These are phyloP conservation scores for Gastrolobium villosum DNA, from an alignment of 306 rosid genomes.

Conservation along the genomic window DNA sequence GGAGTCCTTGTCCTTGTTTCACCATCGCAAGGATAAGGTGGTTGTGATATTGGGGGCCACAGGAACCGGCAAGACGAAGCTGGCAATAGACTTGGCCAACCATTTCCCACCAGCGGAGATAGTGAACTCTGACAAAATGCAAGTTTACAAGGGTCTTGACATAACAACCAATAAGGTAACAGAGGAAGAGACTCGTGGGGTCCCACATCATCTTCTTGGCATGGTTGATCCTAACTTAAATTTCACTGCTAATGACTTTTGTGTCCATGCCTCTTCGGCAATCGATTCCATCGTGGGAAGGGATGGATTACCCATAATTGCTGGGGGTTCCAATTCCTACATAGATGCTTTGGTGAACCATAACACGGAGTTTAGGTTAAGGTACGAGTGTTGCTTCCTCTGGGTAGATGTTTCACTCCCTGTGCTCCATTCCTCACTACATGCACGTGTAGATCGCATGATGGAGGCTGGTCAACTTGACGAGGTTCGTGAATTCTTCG, in stretches of 20 bases:
- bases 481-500: slow-evolving; percentile 50
- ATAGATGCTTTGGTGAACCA: slow-evolving; percentile 51
- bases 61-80: slow-evolving; percentile 82
- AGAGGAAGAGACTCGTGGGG: slow-evolving; percentile 65
- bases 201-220: slow-evolving; percentile 81
- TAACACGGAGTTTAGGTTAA: slow-evolving; percentile 38
- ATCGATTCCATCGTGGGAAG: slow-evolving; percentile 51
- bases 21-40: slow-evolving; percentile 63
- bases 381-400: slow-evolving; percentile 58
- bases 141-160: slow-evolving; percentile 79
- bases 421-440: slow-evolving; percentile 48
- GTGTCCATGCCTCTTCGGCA: slow-evolving; percentile 48
- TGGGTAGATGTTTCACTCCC: slow-evolving; percentile 57
- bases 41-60: slow-evolving; percentile 85
- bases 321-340: slow-evolving; percentile 65
- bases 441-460: slow-evolving; percentile 58
- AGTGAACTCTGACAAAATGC: slow-evolving; percentile 88
- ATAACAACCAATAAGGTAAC: slow-evolving; percentile 80
- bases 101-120: slow-evolving; percentile 69
- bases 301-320: slow-evolving; percentile 56
- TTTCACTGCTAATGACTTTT: slow-evolving; percentile 55
- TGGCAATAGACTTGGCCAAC: slow-evolving; percentile 80
- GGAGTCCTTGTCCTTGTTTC: slow-evolving; percentile 61
- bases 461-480: slow-evolving; percentile 51
- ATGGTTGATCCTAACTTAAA: slow-evolving; percentile 44